Evolutionary conservation across 1,139 yeast species (phyloP), one percentile per base, ranked within the genome.

Genomic region (Pichia sp.): DNA sequence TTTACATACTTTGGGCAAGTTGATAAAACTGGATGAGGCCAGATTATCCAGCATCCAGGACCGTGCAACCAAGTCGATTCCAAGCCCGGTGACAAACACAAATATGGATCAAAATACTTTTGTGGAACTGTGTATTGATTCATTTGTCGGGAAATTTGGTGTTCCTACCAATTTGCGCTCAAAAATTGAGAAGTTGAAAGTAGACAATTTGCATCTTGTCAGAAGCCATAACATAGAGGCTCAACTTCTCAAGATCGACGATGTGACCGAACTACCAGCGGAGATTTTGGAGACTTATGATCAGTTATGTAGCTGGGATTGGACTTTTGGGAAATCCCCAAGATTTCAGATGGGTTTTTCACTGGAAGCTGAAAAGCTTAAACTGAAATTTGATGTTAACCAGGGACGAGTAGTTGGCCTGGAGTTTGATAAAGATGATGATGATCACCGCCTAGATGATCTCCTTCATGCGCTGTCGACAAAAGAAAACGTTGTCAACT

Each of bases 251-350:
- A 59, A 60, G 30, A 31, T 68, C 4, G 66, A 65, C 31, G 61
- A 72, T 43, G 50, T 62, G 8, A 56, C 61, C 0, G 68, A 70
- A 10, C 64, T 85, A n/a, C 85, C 85, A 0, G 59, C 61, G 1
- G 80, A 79, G 47, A 74, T 87, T 0, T 32, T 58, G 2, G 67
- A 75, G 1, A 75, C 75, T 1, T 78, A 80, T 2, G 64, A 69
- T 0, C 76, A 77, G 45, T 70, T 87, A 44, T 67, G 71, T 56
- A 67, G 74, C 11, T 87, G 95, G 93, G 73, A 76, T 0, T 89
- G 95, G 95, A 76, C 72, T 42, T 87, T 70, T 67, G 95, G 90
- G 0, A 76, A 78, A 43, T 84, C 95, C 0, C 96, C 96, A 13
- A 61, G 59, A 45, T 67, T 67, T 47, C 59, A 62, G 36, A 54